A percentile compares a stretch with the other conserved stretches of the same genome.
Evolutionary conservation across 768 basidiomycete species (phyloP).

Genomic region (Leccinum sublutescens): DNA sequence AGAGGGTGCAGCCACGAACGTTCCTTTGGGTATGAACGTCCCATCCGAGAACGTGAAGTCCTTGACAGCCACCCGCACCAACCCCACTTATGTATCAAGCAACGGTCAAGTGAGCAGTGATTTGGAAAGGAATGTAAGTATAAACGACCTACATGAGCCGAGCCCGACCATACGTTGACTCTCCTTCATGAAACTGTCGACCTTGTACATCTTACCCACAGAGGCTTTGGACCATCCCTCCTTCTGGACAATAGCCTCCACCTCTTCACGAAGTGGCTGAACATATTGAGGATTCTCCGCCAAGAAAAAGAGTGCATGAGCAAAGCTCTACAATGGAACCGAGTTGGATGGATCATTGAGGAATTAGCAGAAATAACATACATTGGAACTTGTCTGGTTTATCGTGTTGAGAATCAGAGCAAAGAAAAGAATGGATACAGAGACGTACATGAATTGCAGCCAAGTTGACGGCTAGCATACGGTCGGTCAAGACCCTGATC

Average conservation of each 20-base stretch:
- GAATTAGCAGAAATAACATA: not conserved
- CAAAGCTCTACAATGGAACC: not conserved
- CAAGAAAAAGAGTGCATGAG: not conserved
- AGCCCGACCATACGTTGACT: not conserved
- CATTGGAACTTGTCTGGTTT: not conserved
- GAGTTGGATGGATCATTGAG: not conserved
- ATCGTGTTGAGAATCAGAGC: not conserved
- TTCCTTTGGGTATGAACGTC: constrained; percentile 18
- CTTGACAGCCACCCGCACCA: constrained; percentile 33
- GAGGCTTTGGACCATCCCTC: not conserved
- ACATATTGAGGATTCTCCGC: not conserved
- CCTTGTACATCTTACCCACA: not conserved
- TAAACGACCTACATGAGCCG: constrained; percentile 18
- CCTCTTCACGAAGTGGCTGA: not conserved
- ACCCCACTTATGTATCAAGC: constrained; percentile 16
- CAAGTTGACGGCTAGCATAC: not conserved
- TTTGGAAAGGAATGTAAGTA: not conserved
- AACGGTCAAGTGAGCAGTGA: not conserved
- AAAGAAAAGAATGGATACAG: not conserved
- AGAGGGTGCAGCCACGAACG: constrained; percentile 26
- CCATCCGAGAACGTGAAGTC: constrained; percentile 39
- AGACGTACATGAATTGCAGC: constrained; percentile 17
- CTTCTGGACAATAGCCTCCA: not conserved
- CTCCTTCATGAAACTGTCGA: not conserved
- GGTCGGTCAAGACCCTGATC: not conserved